Conservation (phyloP, 1,284 basidiomycete genomes). For the Mycena citricolor region DNA sequence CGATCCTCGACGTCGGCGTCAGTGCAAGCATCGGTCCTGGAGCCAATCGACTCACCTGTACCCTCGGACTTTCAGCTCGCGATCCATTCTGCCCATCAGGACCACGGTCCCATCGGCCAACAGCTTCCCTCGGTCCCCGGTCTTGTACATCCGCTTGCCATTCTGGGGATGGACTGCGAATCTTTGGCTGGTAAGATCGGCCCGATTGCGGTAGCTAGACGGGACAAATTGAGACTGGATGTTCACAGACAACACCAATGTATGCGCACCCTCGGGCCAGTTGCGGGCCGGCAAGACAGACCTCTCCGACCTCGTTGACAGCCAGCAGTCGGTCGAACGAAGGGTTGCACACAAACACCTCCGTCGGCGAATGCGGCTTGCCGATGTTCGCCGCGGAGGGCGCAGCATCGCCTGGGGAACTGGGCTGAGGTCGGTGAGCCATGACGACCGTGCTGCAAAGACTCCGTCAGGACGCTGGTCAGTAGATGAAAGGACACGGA, state of each 20-base stretch:
- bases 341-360: not conserved
- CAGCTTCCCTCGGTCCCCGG: not conserved
- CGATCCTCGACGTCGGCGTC: too few relatives aligned
- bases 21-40: too few relatives aligned
- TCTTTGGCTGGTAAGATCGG: not conserved
- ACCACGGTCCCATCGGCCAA: not conserved
- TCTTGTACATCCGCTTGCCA: not conserved
- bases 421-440: slow-evolving; percentile 1
- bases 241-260: not conserved
- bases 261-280: not conserved
- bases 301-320: not conserved
- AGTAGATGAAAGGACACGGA: not conserved
- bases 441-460: not conserved
- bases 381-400: not conserved
- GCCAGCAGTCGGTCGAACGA: not conserved
- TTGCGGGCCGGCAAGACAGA: not conserved
- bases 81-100: not conserved
- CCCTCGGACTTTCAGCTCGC: not conserved
- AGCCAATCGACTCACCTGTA: not conserved
- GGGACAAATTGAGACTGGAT: not conserved
- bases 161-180: not conserved
- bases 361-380: not conserved
- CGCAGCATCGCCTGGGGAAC: not conserved
- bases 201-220: not conserved
- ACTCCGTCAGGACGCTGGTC: too few relatives aligned